Base-by-base conservation (phyloP, 2,329 filamentous ascomycete genomes). In the Cladophialophora carrionii region DNA sequence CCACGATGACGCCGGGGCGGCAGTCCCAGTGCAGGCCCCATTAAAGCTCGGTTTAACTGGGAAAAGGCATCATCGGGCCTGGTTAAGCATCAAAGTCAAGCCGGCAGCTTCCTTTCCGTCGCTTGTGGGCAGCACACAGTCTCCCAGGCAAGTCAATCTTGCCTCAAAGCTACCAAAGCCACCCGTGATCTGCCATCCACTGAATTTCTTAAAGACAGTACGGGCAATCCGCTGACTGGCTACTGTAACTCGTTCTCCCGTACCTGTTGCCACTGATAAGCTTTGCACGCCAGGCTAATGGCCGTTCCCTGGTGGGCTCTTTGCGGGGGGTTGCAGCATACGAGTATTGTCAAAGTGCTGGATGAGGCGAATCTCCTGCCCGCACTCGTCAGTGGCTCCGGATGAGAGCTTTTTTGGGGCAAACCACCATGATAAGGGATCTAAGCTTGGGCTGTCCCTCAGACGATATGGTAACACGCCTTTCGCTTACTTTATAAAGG, bases 241-340 rank as follows among this genome's bases (percentile, higher is more conserved):
- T 6, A 43, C 37, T n/a, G n/a, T n/a, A n/a, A n/a, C n/a, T n/a
- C n/a, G n/a, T n/a, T 8, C 34, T 24, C 6, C 9, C 9, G 5
- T 51, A 29, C 9, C 46, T 26, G 24, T 26, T 31, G 63, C 63
- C 59, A 59, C 63, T 54, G 63, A 65, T 65, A 62, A 65, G 63
- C 58, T 54, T 52, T 26, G 48, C 22, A 9, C 49, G 6, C 20
- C 62, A 49, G 37, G 22, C 55, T 43, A 54, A 48, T 43, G 56
- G 24, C 51, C 43, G 26, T 34, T 14, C 53, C 43, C 10, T 52
- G n/a, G 12, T 52, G 10, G 17, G 17, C 41, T 49, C 62, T 48
- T 55, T 61, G 51, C 34, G 34, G 63, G 63, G 62, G 57, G 12
- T 49, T 34, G 31, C 54, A 32, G 48, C n/a, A n/a, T n/a, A n/a